These are phyloP conservation scores for Tubosaeta sp. DNA, from an alignment of 768 basidiomycete species.

Conservation along the genomic window DNA sequence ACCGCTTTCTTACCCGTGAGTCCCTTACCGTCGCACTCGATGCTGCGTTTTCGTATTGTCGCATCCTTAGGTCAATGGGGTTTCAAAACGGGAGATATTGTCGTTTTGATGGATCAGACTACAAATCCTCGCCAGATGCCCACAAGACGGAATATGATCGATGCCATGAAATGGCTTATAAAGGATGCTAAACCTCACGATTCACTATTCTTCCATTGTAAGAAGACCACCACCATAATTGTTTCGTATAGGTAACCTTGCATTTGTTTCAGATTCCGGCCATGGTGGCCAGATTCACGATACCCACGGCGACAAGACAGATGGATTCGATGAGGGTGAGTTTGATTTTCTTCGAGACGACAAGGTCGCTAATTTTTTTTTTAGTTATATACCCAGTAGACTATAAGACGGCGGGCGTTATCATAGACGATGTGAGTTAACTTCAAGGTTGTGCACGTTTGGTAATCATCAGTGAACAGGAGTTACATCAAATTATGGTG, in stretches of 20 bases:
- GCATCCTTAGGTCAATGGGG: conserved; percentile 36
- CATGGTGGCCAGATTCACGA: conserved; percentile 93
- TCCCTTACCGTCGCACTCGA: neutral
- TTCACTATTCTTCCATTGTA: conserved; percentile 74
- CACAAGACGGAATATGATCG: conserved; percentile 51
- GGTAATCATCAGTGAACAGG: conserved; percentile 22
- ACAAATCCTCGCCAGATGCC: conserved; percentile 42
- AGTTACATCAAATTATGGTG: conserved; percentile 42
- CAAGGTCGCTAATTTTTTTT: neutral
- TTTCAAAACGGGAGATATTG: conserved; percentile 52
- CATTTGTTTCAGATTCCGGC: conserved; percentile 64
- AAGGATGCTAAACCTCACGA: conserved; percentile 63
- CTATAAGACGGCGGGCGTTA: conserved; percentile 68
- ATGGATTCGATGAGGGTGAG: conserved; percentile 75
- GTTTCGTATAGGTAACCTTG: neutral
- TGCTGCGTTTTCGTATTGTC: neutral
- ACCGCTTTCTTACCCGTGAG: conserved; percentile 61
- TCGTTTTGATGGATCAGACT: conserved; percentile 51
- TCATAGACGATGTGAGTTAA: conserved; percentile 66
- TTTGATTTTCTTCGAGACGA: neutral
- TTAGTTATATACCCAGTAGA: conserved; percentile 88
- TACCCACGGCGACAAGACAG: conserved; percentile 69
- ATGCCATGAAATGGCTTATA: conserved; percentile 65
- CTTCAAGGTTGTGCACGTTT: neutral
- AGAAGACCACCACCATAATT: neutral